Evolutionary conservation across 441 rosid species (phyloP), one percentile per base, ranked within the genome.

Genomic region (Croton setiger): DNA sequence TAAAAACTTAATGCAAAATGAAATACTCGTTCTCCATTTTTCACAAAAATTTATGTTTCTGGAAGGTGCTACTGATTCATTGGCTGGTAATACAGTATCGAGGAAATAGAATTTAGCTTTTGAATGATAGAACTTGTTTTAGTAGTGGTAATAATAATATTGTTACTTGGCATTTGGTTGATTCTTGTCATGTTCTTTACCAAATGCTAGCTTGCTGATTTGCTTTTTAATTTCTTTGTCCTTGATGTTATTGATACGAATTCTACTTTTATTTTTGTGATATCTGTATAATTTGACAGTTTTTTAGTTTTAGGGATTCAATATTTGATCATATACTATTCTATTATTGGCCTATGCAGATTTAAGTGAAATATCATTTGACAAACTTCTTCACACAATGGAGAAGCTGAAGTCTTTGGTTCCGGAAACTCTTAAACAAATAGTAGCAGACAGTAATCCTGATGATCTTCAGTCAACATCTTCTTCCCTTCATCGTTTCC

Each of bases 341-440:
- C 37, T 10, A 44, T 63, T 44, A 8, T 8, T 3, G 45, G 20
- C n/a, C 20, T 12, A 0, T 47, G 9, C 67, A 63, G 67, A 47
- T 45, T 20, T 45, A 33, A 14, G 49, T 27, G 0, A 45, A 45
- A 45, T 45, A 63, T 63, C 41, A 35, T 35, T 48, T 33, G 17
- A 48, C 14, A 45, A 64, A 64, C 1, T 10, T 47, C 23, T 37
- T n/a, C 11, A 18, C 33, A 20, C 12, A 18, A 86, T 88, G 97
- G 92, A 90, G 94, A 79, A 76, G 75, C 72, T 90, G 45, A 88
- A 84, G 73, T 84, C 81, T 17, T 37, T 79, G 67, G 81, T 88
- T 67, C 89, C 89, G 3, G 82, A 84, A 14, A 60, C 66, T 68
- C 76, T 90, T 60, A 78, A 62, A 55, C 76, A 49, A 62, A 48